Percentiles rank a stretch among this genome's conserved stretches.
phyloP scores from a whole-genome alignment of 208 protist species.

The Wallacemonas collosoma region DNA sequence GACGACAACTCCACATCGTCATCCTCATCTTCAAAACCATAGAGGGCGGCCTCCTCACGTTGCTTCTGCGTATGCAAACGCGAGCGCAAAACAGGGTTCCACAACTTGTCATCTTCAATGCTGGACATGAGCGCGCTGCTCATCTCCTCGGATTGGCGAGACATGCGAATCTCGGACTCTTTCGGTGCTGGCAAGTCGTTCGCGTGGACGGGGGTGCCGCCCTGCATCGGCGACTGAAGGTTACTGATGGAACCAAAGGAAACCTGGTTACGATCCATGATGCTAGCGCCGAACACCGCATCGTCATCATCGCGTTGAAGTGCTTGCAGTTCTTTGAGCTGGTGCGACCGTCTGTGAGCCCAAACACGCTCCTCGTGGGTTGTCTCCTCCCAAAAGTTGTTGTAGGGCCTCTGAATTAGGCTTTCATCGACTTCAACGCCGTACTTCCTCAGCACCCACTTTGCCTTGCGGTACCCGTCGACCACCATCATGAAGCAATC shows the following conservation, averaged over 20 bases:
- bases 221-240: constrained; percentile 79
- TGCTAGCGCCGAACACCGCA: constrained; percentile 72
- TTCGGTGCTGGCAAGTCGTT: constrained; percentile 77
- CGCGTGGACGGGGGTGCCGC: constrained; percentile 80
- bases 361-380: constrained; percentile 89
- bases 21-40: constrained; percentile 88
- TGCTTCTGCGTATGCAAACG: constrained; percentile 59
- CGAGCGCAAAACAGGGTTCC: constrained; percentile 84
- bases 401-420: constrained; percentile 84
- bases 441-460: constrained; percentile 89
- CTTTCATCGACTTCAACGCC: constrained; percentile 68
- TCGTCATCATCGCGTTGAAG: constrained; percentile 83
- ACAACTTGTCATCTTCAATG: constrained; percentile 91
- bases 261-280: constrained; percentile 74
- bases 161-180: constrained; percentile 76
- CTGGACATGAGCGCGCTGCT: constrained; percentile 89
- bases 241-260: constrained; percentile 69
- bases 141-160: constrained; percentile 78
- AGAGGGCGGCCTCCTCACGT: constrained; percentile 68
- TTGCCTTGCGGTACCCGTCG: constrained; percentile 84
- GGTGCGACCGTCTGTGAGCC: constrained; percentile 83
- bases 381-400: constrained; percentile 92
- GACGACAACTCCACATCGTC: constrained; percentile 20
- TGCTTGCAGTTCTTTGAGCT: constrained; percentile 89
- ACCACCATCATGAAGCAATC: constrained; percentile 93